These are phyloP conservation scores for Mortierella sp. DNA, from an alignment of 371 early-diverging fungal species.

Conservation along the genomic window DNA sequence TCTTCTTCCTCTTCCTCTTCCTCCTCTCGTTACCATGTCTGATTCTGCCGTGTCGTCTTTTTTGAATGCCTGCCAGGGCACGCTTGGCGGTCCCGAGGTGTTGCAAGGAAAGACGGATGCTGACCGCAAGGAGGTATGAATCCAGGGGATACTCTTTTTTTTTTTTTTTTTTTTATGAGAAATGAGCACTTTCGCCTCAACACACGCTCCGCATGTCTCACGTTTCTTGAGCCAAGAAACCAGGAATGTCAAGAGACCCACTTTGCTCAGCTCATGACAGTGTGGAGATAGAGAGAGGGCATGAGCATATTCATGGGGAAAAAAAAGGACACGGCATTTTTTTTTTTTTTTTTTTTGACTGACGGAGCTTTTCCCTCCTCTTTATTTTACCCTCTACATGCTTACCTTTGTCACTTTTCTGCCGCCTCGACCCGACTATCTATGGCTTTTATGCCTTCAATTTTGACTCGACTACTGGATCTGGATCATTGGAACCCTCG, in stretches of 20 bases:
- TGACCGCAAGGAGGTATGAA: conserved; percentile 46
- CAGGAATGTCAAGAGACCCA: too few species aligned
- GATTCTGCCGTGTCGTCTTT: conserved; percentile 34
- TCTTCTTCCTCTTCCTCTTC: background rate
- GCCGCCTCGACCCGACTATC: too few species aligned
- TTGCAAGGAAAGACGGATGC: conserved; percentile 29
- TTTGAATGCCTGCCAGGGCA: conserved; percentile 41
- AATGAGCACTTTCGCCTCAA: too few species aligned
- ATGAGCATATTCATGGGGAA: too few species aligned
- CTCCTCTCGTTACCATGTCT: conserved; percentile 15
- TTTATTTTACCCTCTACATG: background rate
- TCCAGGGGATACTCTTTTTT: background rate
- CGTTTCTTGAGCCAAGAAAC: too few species aligned
- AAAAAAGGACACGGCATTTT: background rate
- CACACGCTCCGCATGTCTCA: too few species aligned
- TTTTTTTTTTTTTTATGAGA: background rate
- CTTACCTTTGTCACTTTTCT: too few species aligned
- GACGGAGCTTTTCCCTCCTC: background rate
- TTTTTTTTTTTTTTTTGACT: background rate
- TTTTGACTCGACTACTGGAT: too few species aligned
- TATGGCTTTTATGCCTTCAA: too few species aligned
- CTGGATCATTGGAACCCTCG: too few species aligned
- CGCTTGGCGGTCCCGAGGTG: conserved; percentile 30
- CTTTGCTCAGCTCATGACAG: too few species aligned
- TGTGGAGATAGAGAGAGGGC: too few species aligned